Base-by-base conservation (phyloP, 1,284 basidiomycete genomes). In the Ceratobasidium sp. region DNA sequence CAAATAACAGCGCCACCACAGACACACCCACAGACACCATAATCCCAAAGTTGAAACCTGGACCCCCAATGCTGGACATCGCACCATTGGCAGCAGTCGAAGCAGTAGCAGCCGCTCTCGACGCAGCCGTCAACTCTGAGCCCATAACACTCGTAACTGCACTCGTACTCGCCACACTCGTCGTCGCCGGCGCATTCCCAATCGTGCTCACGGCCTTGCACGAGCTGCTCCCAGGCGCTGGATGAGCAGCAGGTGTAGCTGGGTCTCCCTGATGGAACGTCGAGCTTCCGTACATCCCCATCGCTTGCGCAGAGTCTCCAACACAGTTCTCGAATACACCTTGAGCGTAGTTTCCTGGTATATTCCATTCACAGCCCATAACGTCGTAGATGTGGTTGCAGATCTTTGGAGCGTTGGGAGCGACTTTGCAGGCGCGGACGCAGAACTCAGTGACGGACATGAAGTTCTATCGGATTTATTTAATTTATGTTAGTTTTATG, bases 351-450 rank as follows among this genome's bases (percentile, higher is more conserved):
- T 59, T 73, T 26, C 55, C 58, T 21, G 74, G 72, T 62, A 72
- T 64, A 43, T 75, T 70, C 50, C 55, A 66, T 8, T 38, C 61
- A 46, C 30, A 77, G 72, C 77, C 75, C 77, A 77, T 76, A 49
- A 78, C 76, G 72, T 81, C 80, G 77, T 81, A 81, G 73, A 83
- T 80, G 76, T 82, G 82, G 58, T 82, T 74, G 71, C 82, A 83
- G 76, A 80, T 79, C 0, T 71, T 35, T 9, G 59, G 30, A 13
- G 69, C 52, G 46, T 80, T 79, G 18, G 77, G 75, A 55, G 79
- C 80, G 73, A 79, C 78, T 47, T 75, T 76, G 73, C 82, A 83
- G 13, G 79, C 81, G 67, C 81, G 74, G 76, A 83, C 76, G 75
- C 80, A 83, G 76, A 82, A 83, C 49, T 78, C 74, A 61, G 77